Percentiles rank a stretch among this genome's conserved stretches.
These are phyloP conservation scores for Coemansia sp. DNA, from an alignment of 192 early-diverging fungal genomes.

Conservation along the genomic window DNA sequence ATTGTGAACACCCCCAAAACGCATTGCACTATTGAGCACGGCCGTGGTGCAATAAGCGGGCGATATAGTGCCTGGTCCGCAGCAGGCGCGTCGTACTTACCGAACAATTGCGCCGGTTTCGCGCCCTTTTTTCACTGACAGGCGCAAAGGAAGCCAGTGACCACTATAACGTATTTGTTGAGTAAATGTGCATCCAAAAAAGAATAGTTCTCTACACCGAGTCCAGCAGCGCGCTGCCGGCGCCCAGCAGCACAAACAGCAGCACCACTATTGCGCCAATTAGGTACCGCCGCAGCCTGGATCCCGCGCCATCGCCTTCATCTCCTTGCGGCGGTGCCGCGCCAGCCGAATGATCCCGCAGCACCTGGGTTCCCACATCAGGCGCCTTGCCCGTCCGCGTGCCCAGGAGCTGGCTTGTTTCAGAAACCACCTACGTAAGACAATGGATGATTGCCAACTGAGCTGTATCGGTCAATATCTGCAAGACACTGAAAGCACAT, in stretches of 20 bases:
- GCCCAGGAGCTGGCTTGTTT: conserved; percentile 5
- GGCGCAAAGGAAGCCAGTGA: no score
- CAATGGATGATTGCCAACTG: background rate
- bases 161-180: no score
- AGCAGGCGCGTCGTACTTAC: no score
- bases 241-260: conserved; percentile 14
- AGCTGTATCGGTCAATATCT: background rate
- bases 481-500: no score
- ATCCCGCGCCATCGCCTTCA: background rate
- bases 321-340: background rate
- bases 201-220: no score
- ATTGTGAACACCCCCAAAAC: no score
- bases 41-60: no score
- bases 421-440: background rate
- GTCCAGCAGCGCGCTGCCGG: conserved; percentile 15
- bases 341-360: background rate
- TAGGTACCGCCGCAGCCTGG: background rate
- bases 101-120: no score
- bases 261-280: conserved; percentile 9
- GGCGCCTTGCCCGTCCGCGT: background rate
- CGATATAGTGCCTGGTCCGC: no score
- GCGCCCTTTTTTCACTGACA: no score
- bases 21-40: no score
- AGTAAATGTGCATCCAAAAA: no score
- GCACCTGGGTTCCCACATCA: background rate